Evolutionary conservation across 768 basidiomycete genomes (phyloP).

Genomic region (Panellus pusillus): DNA sequence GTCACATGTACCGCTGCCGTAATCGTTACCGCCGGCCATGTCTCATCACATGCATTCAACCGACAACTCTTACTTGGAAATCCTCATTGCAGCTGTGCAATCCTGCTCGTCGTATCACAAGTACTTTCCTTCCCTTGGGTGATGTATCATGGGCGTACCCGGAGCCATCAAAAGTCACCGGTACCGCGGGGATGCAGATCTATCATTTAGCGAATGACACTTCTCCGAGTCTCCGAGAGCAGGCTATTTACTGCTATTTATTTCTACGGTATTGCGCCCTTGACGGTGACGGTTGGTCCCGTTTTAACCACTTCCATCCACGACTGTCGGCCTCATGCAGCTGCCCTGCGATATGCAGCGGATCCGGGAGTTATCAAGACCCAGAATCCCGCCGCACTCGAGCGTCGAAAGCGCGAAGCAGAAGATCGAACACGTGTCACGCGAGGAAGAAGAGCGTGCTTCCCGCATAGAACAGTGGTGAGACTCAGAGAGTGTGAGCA

Average conservation of each 20-base stretch:
- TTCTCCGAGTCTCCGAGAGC: constrained; percentile 1
- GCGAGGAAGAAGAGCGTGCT: too few species aligned
- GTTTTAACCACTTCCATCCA: background rate
- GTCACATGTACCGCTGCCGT: too few species aligned
- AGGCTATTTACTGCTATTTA: background rate
- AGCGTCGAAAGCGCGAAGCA: too few species aligned
- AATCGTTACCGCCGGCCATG: constrained; percentile 8
- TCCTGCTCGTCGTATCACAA: constrained; percentile 6
- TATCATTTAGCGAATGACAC: constrained; percentile 4
- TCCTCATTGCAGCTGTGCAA: constrained; percentile 4
- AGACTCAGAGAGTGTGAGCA: too few species aligned
- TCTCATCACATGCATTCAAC: constrained; percentile 10
- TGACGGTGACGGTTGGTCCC: constrained; percentile 5
- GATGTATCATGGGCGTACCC: constrained; percentile 13
- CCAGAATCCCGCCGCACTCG: too few species aligned
- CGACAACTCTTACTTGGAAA: constrained; percentile 9
- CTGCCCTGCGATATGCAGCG: constrained; percentile 11
- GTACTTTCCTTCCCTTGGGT: constrained; percentile 5
- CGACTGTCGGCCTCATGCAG: background rate
- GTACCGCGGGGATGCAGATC: background rate
- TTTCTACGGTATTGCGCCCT: constrained; percentile 7
- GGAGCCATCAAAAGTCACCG: constrained; percentile 6
- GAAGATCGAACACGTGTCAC: too few species aligned
- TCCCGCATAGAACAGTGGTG: too few species aligned
- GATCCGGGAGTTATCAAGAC: too few species aligned